Percentiles rank a stretch among this genome's conserved stretches.
phyloP scores from a whole-genome alignment of 2,329 filamentous ascomycete species.

The Trichoderma koningiopsis region DNA sequence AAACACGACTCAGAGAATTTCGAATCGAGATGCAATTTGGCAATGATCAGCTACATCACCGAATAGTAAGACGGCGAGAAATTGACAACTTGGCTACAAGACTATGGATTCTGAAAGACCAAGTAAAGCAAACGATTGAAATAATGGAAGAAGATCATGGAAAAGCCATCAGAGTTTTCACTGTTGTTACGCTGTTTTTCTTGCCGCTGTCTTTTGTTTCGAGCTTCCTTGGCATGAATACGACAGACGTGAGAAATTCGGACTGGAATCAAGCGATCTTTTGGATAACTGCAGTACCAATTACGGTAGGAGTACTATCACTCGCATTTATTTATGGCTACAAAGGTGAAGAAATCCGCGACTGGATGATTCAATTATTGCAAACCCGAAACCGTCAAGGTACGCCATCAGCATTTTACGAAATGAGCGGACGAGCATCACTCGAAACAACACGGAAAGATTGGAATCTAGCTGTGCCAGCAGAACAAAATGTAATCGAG shows the following conservation, averaged over 20 bases:
- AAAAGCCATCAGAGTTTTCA: conserved; percentile 42
- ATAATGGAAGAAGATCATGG: conserved; percentile 37
- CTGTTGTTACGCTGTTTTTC: conserved; percentile 46
- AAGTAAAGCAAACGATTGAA: conserved; percentile 34
- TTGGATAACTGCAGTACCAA: conserved; percentile 45
- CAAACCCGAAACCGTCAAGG: not conserved
- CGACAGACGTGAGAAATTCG: conserved; percentile 46
- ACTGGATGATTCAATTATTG: not conserved
- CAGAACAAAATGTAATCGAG: not conserved
- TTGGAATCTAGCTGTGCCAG: not conserved
- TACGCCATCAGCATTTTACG: not conserved
- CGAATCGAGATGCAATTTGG: not conserved
- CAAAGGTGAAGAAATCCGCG: conserved; percentile 27
- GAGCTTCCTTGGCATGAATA: conserved; percentile 50
- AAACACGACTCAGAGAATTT: not conserved
- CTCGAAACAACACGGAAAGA: not conserved
- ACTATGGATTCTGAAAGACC: conserved; percentile 27
- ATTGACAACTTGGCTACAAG: conserved; percentile 15
- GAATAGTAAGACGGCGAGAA: not conserved
- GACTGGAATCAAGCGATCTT: conserved; percentile 43
- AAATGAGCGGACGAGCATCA: not conserved
- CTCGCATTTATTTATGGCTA: conserved; percentile 32
- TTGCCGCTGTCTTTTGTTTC: conserved; percentile 31
- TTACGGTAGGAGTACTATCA: conserved; percentile 39
- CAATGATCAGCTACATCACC: not conserved